Conservation (phyloP, 352 stramenopile genomes). For the Phytophthora tentaculata region DNA sequence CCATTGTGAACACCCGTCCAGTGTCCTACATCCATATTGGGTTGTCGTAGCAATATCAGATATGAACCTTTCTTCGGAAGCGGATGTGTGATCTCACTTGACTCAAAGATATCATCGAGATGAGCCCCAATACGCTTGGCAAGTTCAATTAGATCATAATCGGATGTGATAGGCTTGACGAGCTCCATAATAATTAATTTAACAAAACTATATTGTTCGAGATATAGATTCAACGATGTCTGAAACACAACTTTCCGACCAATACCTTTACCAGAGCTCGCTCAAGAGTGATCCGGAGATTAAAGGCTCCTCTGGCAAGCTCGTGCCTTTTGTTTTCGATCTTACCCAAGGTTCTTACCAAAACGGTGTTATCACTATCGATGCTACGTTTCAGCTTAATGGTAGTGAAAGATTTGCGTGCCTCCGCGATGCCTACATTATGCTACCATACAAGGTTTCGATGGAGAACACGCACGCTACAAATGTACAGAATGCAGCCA, state of each 20-base stretch:
- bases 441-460: not conserved
- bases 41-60: not conserved
- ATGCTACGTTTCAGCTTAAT: not conserved
- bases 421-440: not conserved
- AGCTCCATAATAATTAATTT: slow-evolving; percentile 2
- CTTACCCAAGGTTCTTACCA: not conserved
- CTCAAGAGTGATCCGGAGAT: not conserved
- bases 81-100: not conserved
- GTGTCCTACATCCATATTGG: not conserved
- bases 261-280: not conserved
- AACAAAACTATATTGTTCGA: not conserved
- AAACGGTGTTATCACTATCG: not conserved
- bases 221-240: not conserved
- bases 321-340: not conserved
- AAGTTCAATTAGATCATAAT: not conserved
- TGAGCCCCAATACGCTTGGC: not conserved
- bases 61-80: not conserved
- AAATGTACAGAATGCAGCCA: not conserved
- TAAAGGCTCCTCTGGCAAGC: not conserved
- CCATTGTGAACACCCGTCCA: not conserved
- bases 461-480: not conserved
- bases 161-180: not conserved
- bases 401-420: not conserved
- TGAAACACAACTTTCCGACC: not conserved
- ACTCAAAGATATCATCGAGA: not conserved